Evolutionary conservation across 2,329 filamentous ascomycete species (phyloP).

Genomic region (Cryphonectria radicalis): DNA sequence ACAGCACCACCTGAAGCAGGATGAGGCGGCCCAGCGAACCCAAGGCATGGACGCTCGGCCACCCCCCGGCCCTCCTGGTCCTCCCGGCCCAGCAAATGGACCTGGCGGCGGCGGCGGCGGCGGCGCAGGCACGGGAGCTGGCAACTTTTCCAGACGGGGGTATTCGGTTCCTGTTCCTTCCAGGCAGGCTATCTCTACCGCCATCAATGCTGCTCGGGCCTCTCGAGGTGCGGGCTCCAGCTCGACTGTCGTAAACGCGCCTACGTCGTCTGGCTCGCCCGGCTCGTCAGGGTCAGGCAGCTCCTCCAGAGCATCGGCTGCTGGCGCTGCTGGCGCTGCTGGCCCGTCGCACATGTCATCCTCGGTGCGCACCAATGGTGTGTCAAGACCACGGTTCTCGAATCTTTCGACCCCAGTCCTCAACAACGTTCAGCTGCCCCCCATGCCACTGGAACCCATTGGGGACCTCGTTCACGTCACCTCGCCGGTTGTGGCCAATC

Average conservation of each 20-base stretch:
- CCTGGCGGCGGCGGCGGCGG: conserved; percentile 12
- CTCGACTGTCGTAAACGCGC: conserved; percentile 17
- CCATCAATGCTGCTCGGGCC: conserved; percentile 21
- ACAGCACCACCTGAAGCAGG: conserved; percentile 75
- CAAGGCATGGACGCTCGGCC: conserved; percentile 32
- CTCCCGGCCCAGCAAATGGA: conserved; percentile 2
- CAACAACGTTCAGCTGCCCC: conserved; percentile 18
- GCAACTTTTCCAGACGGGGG: conserved; percentile 14
- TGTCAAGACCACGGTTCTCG: conserved; percentile 27
- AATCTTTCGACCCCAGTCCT: conserved; percentile 27
- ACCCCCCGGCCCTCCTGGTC: conserved; percentile 24
- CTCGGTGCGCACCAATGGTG: conserved; percentile 17
- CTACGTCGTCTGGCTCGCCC: conserved; percentile 15
- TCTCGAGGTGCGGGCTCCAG: conserved; percentile 15
- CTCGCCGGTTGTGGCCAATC: conserved; percentile 38
- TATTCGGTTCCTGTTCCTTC: not conserved
- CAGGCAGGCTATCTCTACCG: conserved; percentile 11
- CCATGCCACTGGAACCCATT: conserved; percentile 8
- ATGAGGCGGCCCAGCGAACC: conserved; percentile 65
- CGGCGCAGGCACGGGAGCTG: conserved; percentile 14
- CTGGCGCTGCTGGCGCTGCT: too few relatives aligned
- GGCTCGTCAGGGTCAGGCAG: conserved; percentile 9
- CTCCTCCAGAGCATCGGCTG: conserved; percentile 19
- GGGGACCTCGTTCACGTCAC: conserved; percentile 37
- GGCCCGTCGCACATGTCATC: conserved; percentile 8